These are phyloP conservation scores for Skeletonema grethae DNA, from an alignment of 108 stramenopile species.

Conservation along the genomic window DNA sequence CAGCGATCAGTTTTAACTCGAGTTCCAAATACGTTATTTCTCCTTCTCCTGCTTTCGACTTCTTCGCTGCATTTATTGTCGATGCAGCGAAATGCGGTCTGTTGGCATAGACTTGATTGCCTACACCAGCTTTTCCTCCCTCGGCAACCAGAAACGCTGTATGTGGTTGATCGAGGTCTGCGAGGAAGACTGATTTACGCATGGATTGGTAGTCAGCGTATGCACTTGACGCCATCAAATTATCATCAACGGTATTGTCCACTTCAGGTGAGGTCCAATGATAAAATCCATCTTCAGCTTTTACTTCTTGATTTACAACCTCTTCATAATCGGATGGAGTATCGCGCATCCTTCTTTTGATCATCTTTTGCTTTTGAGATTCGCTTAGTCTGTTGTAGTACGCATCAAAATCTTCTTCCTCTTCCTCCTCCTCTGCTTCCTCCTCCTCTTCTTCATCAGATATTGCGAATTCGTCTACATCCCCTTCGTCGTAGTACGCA, in stretches of 20 bases:
- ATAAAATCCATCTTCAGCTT: slow-evolving; percentile 52
- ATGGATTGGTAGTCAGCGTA: slow-evolving; percentile 22
- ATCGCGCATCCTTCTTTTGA: slow-evolving; percentile 7
- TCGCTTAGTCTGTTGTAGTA: slow-evolving; percentile 26
- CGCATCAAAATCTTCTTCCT: slow-evolving; percentile 26
- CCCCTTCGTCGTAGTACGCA: slow-evolving; percentile 5
- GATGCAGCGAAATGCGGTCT: slow-evolving; percentile 49
- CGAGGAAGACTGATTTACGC: slow-evolving; percentile 66
- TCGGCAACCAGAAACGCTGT: slow-evolving; percentile 69
- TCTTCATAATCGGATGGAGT: slow-evolving; percentile 41
- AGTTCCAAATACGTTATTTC: slow-evolving; percentile 75
- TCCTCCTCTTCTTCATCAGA: slow-evolving; percentile 1
- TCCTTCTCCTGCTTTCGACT: slow-evolving; percentile 53
- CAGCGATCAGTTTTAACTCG: slow-evolving; percentile 95
- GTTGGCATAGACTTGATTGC: slow-evolving; percentile 63
- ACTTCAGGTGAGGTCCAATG: slow-evolving; percentile 38
- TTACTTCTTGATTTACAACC: slow-evolving; percentile 33
- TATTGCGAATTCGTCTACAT: slow-evolving; percentile 14
- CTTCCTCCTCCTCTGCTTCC: not conserved
- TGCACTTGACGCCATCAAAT: slow-evolving; percentile 15
- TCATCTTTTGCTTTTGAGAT: slow-evolving; percentile 19
- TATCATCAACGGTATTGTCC: slow-evolving; percentile 7
- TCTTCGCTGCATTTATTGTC: slow-evolving; percentile 28
- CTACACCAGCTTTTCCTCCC: slow-evolving; percentile 79
- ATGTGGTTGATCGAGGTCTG: slow-evolving; percentile 80